These are phyloP conservation scores for Exophiala bonariae DNA, from an alignment of 2,329 filamentous ascomycete genomes.

Conservation along the genomic window DNA sequence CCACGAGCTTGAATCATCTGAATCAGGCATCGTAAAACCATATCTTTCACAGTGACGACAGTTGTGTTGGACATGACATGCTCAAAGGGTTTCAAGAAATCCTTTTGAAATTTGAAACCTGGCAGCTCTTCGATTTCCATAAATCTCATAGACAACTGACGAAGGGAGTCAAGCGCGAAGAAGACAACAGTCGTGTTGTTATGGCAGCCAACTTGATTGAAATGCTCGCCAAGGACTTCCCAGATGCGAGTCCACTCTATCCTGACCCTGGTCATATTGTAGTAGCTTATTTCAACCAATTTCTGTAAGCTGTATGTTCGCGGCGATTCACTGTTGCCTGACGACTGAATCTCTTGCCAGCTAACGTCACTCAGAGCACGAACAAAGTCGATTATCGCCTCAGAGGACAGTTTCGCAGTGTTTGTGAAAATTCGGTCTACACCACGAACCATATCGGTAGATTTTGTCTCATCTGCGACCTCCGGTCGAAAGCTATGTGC, in stretches of 20 bases:
- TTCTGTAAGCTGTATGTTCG: constrained; percentile 97
- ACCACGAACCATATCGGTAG: constrained; percentile 86
- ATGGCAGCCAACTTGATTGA: constrained; percentile 96
- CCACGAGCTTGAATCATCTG: constrained; percentile 99
- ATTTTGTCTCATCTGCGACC: constrained; percentile 87
- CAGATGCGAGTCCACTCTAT: constrained; percentile 99
- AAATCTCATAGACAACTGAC: constrained; percentile 96
- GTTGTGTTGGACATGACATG: constrained; percentile 93
- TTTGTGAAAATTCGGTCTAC: constrained; percentile 97
- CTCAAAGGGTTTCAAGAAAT: constrained; percentile 97
- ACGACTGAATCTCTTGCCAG: constrained; percentile 98
- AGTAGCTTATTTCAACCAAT: constrained; percentile 97
- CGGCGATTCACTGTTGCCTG: constrained; percentile 90
- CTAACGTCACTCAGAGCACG: constrained; percentile 90
- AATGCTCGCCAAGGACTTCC: constrained; percentile 96
- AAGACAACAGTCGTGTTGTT: constrained; percentile 96
- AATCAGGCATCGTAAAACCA: constrained; percentile 91
- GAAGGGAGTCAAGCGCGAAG: constrained; percentile 91
- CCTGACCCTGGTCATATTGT: constrained; percentile 98
- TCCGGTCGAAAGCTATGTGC: constrained; percentile 66
- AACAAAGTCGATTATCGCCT: constrained; percentile 95
- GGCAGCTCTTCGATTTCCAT: constrained; percentile 97
- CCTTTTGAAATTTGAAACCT: constrained; percentile 99
- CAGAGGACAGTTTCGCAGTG: constrained; percentile 86
- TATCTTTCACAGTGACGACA: constrained; percentile 91